Base-by-base conservation (phyloP, 163 green algal species). In the Scenedesmus sp. region DNA sequence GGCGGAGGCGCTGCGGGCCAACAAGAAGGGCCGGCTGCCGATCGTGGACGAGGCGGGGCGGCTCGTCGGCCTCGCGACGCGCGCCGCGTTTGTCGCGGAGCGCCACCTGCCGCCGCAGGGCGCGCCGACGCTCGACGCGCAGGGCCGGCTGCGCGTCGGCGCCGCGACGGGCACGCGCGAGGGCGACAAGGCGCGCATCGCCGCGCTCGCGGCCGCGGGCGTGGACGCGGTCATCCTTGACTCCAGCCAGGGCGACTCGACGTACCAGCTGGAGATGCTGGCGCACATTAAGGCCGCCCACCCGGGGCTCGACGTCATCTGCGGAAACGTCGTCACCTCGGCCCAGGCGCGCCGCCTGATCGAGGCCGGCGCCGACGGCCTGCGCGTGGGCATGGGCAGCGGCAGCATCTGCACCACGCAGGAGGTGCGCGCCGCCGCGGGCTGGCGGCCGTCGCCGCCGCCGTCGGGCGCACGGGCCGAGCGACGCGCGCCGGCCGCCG, bases 351-450 rank as follows among this genome's bases (percentile, higher is more conserved):
- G 78, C 36, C 83, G 89, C n/a, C 88, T 99, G 28, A 95, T 98
- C 58, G 87, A 96, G 53, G 96, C 92, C 9, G 96, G 96, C 15
- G 96, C 92, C 5, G 96, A 99, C 82, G 94, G 80, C 1, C 90
- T 99, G 70, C 91, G 96, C 31, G 93, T 99, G 26, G 96, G 96
- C 80, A 99, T 99, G 96, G 96, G 96, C 65, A 96, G 88, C 10
- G 96, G 96, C 33, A 98, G 93, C 83, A 99, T 99, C 83, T 99
- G 96, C 92, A 99, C 96, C 44, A 99, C 96, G 28, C 96, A 98
- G 84, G 95, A 96, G 88, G 96, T 99, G 47, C 97, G 95, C 82
- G 96, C 96, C 3, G 95, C n/a, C n/a, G n/a, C n/a, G n/a, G n/a
- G n/a, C n/a, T n/a, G n/a, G 98, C 10, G 96, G 96, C n/a, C n/a